Base-by-base conservation (phyloP, 176 grass and related monocot species). In the Hsuehochloa calcarea region DNA sequence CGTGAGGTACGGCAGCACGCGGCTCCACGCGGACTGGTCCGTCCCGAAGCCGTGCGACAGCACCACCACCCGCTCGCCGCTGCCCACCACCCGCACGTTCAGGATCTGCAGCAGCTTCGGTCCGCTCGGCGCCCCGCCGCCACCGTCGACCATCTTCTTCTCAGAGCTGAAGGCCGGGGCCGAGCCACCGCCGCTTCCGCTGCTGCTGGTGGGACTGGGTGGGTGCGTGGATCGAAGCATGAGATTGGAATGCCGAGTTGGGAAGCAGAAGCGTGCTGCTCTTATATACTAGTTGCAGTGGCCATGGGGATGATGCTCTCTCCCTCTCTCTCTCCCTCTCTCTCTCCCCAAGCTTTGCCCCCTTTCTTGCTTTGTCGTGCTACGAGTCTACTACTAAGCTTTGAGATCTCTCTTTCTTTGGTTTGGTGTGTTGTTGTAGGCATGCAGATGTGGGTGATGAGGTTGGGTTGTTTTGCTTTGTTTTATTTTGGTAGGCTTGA, bases 31-130 rank as follows among this genome's bases (percentile, higher is more conserved):
- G 45, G 91, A 94, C 87, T 98, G 96, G 86, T 98, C 96, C 45
- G 96, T 98, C 4, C 96, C 96, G 80, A 98, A 98, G 4, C 96
- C 96, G 74, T 98, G 96, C 1, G 96, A 98, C 41, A 98, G 85
- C 59, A 98, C 93, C 80, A 98, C 75, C 68, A 90, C 91, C 58
- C 96, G 91, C 39, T 98, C 91, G 27, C 93, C 91, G 72, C 3
- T 41, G 16, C 95, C 95, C 25, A 91, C 83, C 27, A 93, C 87
- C 10, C 91, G 83, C 63, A 98, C 96, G 96, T 98, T 98, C 69
- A 98, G 91, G 81, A 98, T 93, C 91, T 94, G 87, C 39, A 98
- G 89, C 77, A 98, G 96, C 84, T 93, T 93, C 38, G 77, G 63
- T 2, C 95, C 91, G 82, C 68, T 87, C 26, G 89, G 84, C 40